Conservation (phyloP, 306 rosid species). For the Quercus variabilis region DNA sequence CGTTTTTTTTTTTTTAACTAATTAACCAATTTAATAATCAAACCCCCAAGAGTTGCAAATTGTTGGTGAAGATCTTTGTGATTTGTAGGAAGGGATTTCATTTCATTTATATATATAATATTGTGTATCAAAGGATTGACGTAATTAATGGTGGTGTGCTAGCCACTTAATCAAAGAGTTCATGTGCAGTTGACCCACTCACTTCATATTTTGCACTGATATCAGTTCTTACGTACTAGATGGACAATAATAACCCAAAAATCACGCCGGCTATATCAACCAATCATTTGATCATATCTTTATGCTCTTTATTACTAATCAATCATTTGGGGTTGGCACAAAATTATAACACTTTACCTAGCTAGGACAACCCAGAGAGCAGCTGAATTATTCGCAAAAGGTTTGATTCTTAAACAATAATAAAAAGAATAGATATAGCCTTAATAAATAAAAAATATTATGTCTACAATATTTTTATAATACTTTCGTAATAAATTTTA, state of each 20-base stretch:
- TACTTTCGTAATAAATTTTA: too few species aligned
- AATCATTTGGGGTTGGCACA: constrained; percentile 48
- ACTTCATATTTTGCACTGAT: constrained; percentile 24
- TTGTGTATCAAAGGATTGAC: neutral
- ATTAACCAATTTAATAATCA: constrained; percentile 8
- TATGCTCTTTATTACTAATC: constrained; percentile 12
- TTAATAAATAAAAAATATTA: too few species aligned
- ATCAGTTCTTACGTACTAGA: constrained; percentile 22
- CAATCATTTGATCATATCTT: constrained; percentile 28
- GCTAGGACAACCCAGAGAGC: neutral
- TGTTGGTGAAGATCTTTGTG: constrained; percentile 28
- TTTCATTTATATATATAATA: neutral
- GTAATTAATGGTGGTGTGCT: constrained; percentile 13
- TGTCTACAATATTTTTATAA: rapidly evolving
- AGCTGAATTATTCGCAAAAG: neutral
- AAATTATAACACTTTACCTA: neutral
- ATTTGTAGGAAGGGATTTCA: constrained; percentile 23
- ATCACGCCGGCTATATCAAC: constrained; percentile 48
- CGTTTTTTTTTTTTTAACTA: neutral
- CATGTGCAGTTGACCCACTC: constrained; percentile 66
- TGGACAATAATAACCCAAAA: constrained; percentile 50
- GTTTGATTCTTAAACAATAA: neutral
- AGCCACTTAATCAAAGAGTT: constrained; percentile 29
- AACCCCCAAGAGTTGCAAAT: neutral
- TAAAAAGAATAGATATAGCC: too few species aligned